phyloP scores from a whole-genome alignment of 176 grass and related monocot species.

The Rhynchospora breviuscula region DNA sequence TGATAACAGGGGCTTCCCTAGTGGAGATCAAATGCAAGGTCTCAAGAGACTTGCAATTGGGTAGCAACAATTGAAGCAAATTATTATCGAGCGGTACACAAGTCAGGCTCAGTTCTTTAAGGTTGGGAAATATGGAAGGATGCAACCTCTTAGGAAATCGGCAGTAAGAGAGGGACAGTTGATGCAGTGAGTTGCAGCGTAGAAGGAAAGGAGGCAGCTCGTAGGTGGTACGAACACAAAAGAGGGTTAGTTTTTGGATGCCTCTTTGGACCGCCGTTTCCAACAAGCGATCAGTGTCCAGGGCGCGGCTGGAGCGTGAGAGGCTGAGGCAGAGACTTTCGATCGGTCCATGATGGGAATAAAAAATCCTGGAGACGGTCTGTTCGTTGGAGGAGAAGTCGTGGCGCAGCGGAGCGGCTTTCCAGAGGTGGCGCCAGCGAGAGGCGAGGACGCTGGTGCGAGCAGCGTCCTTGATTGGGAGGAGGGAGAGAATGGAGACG shows the following conservation, averaged over 20 bases:
- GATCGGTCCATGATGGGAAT: background rate
- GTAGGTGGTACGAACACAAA: background rate
- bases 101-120: background rate
- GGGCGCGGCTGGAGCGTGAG: background rate
- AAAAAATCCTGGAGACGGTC: background rate
- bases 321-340: background rate
- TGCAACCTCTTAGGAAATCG: background rate
- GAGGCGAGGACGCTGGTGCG: conserved; percentile 15
- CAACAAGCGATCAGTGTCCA: background rate
- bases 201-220: background rate
- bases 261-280: background rate
- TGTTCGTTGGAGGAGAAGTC: background rate
- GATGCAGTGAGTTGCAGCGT: background rate
- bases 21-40: background rate
- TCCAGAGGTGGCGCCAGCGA: conserved; percentile 17
- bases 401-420: background rate
- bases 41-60: background rate
- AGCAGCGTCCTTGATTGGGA: background rate
- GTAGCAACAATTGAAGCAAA: background rate
- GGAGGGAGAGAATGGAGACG: conserved; percentile 1
- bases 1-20: background rate
- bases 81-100: background rate
- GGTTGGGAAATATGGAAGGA: background rate
- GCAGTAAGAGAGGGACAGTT: background rate
- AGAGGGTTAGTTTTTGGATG: background rate